Evolutionary conservation across 176 grass and related monocot species (phyloP), one percentile per base, ranked within the genome.

Genomic region (Eragrostis nindensis): DNA sequence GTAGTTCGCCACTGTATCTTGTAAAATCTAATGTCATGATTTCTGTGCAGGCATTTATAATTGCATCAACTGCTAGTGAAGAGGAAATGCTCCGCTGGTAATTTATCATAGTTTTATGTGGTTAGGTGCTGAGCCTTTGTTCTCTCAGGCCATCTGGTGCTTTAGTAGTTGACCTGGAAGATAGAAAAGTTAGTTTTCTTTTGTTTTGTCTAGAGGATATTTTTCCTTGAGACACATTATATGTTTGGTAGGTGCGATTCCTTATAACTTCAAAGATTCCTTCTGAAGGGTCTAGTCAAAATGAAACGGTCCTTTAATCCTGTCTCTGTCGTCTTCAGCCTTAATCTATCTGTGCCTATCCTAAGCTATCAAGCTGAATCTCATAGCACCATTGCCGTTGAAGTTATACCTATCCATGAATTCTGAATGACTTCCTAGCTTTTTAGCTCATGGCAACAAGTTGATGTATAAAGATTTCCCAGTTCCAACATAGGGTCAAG

Each of bases 71-170:
- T 72, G 95, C 95, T 76, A 93, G 70, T 78, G 95, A 98, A 86
- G 90, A 98, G 79, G 95, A 98, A 83, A 98, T 98, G 95, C 85
- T 91, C 41, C 92, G 74, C 70, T 98, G 95, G 95, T 98, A 94
- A 87, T 49, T 81, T 71, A n/a, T 75, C 11, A 8, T 64, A 73
- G 32, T 39, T 60, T 39, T 56, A 14, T 64, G 25, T 32, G 39
- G 54, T 29, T 89, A 39, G 61, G 46, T 8, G 5, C 29, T 36
- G 44, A 19, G 32, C 2, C 12, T 2, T 21, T 79, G 45, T 66
- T 68, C 14, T 41, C 12, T 53, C 29, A 12, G 62, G n/a, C n/a
- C 12, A 66, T 29, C 4, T 67, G 7, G 4, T 12, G 0, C 30
- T 66, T 8, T 6, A 27, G 39, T 68, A 22, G 36, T 40, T 68